Percentiles rank a stretch among this genome's conserved stretches.
Conservation (phyloP, 192 early-diverging fungal species). For the Fimicolochytrium jonesii region DNA sequence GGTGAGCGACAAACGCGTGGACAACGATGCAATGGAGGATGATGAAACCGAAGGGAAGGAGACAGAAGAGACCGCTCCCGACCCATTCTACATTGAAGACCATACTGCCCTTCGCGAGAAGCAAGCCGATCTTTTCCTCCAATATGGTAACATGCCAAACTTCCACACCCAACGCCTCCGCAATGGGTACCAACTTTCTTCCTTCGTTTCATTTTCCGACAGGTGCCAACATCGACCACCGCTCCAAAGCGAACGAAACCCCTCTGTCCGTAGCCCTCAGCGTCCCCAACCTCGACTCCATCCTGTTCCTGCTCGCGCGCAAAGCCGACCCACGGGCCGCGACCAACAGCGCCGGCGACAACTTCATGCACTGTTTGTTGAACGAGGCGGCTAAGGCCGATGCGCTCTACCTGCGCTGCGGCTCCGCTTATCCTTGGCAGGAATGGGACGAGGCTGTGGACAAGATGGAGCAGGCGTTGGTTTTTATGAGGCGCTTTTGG, state of each 20-base stretch:
- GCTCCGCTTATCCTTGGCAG: too few relatives aligned
- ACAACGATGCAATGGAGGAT: background rate
- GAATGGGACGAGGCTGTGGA: too few relatives aligned
- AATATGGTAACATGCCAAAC: conserved; percentile 1
- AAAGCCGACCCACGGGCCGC: background rate
- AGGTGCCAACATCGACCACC: conserved; percentile 6
- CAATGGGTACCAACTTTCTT: too few relatives aligned
- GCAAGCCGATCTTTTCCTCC: conserved; percentile 14
- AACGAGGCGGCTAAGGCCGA: background rate
- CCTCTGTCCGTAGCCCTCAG: background rate
- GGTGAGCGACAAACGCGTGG: background rate
- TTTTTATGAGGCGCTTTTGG: too few relatives aligned
- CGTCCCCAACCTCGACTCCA: background rate
- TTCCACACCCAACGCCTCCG: too few relatives aligned
- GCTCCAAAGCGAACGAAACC: conserved; percentile 9
- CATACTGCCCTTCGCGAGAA: background rate
- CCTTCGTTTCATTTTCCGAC: too few relatives aligned
- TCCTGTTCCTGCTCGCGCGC: background rate
- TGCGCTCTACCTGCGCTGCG: too few relatives aligned
- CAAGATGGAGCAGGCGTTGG: too few relatives aligned
- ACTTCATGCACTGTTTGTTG: conserved; percentile 4
- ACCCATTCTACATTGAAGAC: background rate
- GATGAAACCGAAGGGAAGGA: background rate
- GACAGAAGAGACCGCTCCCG: background rate
- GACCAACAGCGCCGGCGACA: background rate